These are phyloP conservation scores for Metschnikowia baotianmanensis DNA, from an alignment of 805 yeast species.

Conservation along the genomic window DNA sequence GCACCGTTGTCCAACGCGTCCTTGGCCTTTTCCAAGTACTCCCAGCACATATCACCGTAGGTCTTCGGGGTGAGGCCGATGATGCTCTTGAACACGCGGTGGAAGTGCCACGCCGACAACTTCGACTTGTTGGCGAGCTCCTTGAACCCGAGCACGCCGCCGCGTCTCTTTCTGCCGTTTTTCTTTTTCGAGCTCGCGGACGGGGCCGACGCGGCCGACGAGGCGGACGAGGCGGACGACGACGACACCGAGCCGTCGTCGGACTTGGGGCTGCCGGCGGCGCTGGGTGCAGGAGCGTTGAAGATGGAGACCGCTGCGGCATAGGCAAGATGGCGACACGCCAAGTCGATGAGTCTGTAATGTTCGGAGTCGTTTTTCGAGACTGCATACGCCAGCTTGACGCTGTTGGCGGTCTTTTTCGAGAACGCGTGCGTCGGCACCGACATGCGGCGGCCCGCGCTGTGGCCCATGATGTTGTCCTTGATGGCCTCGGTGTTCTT, in stretches of 20 bases:
- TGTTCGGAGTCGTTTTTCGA: slow-evolving; percentile 68
- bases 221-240: too few species aligned
- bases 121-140: slow-evolving; percentile 84
- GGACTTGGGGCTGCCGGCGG: slow-evolving; percentile 22
- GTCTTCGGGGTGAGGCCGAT: slow-evolving; percentile 87
- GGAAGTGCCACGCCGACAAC: slow-evolving; percentile 90
- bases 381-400: slow-evolving; percentile 21
- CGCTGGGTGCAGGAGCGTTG: slow-evolving; percentile 19
- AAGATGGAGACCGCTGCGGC: slow-evolving; percentile 60
- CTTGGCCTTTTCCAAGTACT: slow-evolving; percentile 41
- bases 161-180: slow-evolving; percentile 52
- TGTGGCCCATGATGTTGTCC: slow-evolving; percentile 32
- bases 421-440: slow-evolving; percentile 29
- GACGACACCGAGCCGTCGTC: too few species aligned
- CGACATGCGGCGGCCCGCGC: slow-evolving; percentile 21
- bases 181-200: slow-evolving; percentile 9
- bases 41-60: slow-evolving; percentile 82
- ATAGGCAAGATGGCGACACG: slow-evolving; percentile 78
- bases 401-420: not conserved
- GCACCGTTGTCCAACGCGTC: slow-evolving; percentile 8
- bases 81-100: slow-evolving; percentile 81
- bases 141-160: slow-evolving; percentile 79
- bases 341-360: slow-evolving; percentile 65
- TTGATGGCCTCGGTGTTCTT: slow-evolving; percentile 35
- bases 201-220: slow-evolving; percentile 3